These are phyloP conservation scores for Hortiboletus campestris DNA, from an alignment of 768 basidiomycete genomes.

Conservation along the genomic window DNA sequence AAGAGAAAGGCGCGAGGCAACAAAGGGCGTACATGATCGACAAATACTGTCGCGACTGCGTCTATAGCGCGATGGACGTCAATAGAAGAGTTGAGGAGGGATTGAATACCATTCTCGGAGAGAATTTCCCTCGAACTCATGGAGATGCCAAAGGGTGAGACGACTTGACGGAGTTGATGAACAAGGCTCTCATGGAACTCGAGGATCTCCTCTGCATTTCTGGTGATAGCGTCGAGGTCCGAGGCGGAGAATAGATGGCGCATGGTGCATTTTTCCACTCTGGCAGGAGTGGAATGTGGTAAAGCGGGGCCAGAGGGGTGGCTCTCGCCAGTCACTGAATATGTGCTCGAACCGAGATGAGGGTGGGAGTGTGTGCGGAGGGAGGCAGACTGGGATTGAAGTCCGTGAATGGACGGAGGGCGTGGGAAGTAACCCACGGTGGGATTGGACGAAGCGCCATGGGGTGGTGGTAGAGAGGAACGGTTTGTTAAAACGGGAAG, in stretches of 20 bases:
- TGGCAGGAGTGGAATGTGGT: conserved; percentile 15
- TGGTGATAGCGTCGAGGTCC: conserved; percentile 58
- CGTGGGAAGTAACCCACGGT: conserved; percentile 35
- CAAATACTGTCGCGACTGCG: conserved; percentile 54
- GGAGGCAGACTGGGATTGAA: conserved; percentile 43
- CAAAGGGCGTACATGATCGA: conserved; percentile 45
- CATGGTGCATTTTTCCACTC: conserved; percentile 33
- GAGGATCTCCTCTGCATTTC: conserved; percentile 69
- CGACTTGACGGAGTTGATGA: conserved; percentile 47
- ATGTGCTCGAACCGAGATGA: conserved; percentile 23
- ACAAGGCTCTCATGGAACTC: conserved; percentile 67
- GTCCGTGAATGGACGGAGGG: conserved; percentile 38
- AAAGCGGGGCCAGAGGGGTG: conserved; percentile 1
- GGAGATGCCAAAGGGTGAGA: conserved; percentile 52
- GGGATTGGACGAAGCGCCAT: conserved; percentile 27
- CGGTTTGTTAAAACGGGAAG: conserved; percentile 47
- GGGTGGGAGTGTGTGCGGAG: conserved; percentile 47
- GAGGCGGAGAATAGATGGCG: conserved; percentile 55
- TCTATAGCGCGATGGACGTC: conserved; percentile 40
- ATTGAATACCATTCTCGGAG: conserved; percentile 1
- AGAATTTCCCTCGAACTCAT: conserved; percentile 31
- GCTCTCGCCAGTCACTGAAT: conserved; percentile 4
- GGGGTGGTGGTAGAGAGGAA: conserved; percentile 14
- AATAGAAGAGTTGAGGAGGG: conserved; percentile 22
- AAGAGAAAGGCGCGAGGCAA: not conserved